phyloP scores from a whole-genome alignment of 805 yeast genomes.

The Wickerhamiella shivajii region DNA sequence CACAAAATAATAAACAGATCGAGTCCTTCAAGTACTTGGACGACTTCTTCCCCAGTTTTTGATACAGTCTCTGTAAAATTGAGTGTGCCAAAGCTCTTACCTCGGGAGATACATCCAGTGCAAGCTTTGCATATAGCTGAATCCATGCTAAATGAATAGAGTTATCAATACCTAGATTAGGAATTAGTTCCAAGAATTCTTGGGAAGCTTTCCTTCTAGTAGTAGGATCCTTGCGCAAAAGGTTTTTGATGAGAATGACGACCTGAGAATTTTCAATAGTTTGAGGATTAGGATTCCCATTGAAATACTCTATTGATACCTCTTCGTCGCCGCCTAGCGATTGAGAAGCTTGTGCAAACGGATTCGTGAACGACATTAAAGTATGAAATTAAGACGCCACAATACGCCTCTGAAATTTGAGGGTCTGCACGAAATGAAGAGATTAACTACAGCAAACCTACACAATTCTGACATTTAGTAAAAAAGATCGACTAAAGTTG shows the following conservation, averaged over 20 bases:
- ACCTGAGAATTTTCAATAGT: slow-evolving; percentile 34
- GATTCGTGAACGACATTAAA: slow-evolving; percentile 5
- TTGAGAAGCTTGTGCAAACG: slow-evolving; percentile 2
- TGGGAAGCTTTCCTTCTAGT: slow-evolving; percentile 69
- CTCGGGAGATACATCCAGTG: slow-evolving; percentile 52
- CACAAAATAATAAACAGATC: slow-evolving; percentile 60
- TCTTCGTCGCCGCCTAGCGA: slow-evolving; percentile 3
- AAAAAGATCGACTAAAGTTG: background rate
- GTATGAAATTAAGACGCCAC: background rate
- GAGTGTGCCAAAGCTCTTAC: slow-evolving; percentile 53
- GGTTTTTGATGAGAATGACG: slow-evolving; percentile 54
- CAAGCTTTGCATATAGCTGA: slow-evolving; percentile 66
- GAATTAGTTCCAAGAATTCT: slow-evolving; percentile 33
- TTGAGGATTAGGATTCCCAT: slow-evolving; percentile 63
- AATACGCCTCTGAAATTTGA: background rate
- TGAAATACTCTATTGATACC: slow-evolving; percentile 58
- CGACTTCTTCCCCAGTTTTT: slow-evolving; percentile 37
- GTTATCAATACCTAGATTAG: slow-evolving; percentile 24
- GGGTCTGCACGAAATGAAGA: too few relatives aligned
- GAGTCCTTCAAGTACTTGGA: slow-evolving; percentile 56
- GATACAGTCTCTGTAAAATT: slow-evolving; percentile 43
- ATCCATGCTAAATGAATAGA: slow-evolving; percentile 49
- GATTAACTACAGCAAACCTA: background rate
- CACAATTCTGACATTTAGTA: background rate
- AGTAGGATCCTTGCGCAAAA: slow-evolving; percentile 65